Evolutionary conservation across 768 basidiomycete genomes (phyloP).

Genomic region (Suillus americanus): DNA sequence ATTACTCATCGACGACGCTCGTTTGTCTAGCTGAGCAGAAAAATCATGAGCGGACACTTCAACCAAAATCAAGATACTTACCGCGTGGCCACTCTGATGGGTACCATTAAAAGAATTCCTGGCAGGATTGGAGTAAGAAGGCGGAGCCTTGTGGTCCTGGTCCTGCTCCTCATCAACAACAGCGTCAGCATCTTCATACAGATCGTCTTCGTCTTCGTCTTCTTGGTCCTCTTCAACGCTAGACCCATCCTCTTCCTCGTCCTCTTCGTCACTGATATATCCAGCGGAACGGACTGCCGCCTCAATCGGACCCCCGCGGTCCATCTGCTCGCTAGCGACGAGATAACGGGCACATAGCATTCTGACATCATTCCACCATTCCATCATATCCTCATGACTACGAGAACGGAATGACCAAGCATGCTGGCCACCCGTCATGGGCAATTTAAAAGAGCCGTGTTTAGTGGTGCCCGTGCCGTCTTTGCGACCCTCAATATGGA

Average conservation of each 20-base stretch:
- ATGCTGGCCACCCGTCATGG: constrained; percentile 42
- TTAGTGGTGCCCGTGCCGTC: constrained; percentile 73
- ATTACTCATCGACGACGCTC: constrained; percentile 15
- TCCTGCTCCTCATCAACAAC: constrained; percentile 40
- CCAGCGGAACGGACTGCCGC: constrained; percentile 90
- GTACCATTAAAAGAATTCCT: constrained; percentile 41
- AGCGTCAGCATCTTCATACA: constrained; percentile 39
- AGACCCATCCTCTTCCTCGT: constrained; percentile 59
- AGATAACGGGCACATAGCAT: constrained; percentile 94
- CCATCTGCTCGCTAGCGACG: constrained; percentile 91
- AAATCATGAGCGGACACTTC: constrained; percentile 9
- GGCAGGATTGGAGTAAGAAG: constrained; percentile 56
- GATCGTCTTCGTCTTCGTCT: constrained; percentile 51
- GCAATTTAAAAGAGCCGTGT: constrained; percentile 49
- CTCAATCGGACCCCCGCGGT: constrained; percentile 88
- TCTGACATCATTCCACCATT: constrained; percentile 98
- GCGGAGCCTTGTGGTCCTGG: constrained; percentile 47
- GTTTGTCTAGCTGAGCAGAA: constrained; percentile 46
- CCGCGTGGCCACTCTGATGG: constrained; percentile 59
- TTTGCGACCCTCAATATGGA: constrained; percentile 93
- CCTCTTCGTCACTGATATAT: constrained; percentile 81
- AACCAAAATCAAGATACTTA: constrained; percentile 35
- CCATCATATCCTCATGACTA: constrained; percentile 97
- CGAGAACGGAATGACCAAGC: constrained; percentile 91
- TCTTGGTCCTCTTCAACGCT: constrained; percentile 44